Evolutionary conservation across 129 eudicot species (phyloP), one percentile per base, ranked within the genome.

Genomic region (Centaurea solstitialis): DNA sequence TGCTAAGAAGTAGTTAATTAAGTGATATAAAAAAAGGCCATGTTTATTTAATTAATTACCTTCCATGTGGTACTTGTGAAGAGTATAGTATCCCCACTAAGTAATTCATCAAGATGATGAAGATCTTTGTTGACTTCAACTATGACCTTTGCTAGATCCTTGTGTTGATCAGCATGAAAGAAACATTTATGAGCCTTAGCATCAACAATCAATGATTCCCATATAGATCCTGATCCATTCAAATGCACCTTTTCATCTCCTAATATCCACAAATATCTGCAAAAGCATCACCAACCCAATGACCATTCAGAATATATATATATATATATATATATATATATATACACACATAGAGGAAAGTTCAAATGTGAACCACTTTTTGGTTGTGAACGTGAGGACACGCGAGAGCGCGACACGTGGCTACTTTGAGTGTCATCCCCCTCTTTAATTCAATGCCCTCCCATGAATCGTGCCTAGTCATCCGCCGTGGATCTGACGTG

Each of bases 81-180:
- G 23, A 91, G 82, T 68, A 80, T 35, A 72, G 85, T 87, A 21
- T 89, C 85, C 10, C 81, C 89, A 38, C 76, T 80, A 6, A 91
- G 83, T 45, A 91, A 77, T 78, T 91, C 92, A 23, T 91, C 97
- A 39, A 91, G 91, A 43, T 87, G 90, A 35, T 82, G 82, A 64
- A 91, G 86, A 80, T 91, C 93, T 75, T 87, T 84, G 75, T 87
- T 89, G 66, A 84, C 87, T 80, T 88, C 84, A 70, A 85, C 28
- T 33, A 90, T 82, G 53, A 84, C 86, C 83, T 86, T 82, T 0
- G 82, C 76, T 24, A 88, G 45, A 0, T 88, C 86, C 28, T 84
- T 43, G 71, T 79, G 87, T 57, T 80, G 91, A 79, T 78, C 85
- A 53, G 93, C 92, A 73, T 79, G 77, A 80, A 84, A 86, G 76